Base-by-base conservation (phyloP, 495 filamentous ascomycete species). In the Penicillium crystallinum region DNA sequence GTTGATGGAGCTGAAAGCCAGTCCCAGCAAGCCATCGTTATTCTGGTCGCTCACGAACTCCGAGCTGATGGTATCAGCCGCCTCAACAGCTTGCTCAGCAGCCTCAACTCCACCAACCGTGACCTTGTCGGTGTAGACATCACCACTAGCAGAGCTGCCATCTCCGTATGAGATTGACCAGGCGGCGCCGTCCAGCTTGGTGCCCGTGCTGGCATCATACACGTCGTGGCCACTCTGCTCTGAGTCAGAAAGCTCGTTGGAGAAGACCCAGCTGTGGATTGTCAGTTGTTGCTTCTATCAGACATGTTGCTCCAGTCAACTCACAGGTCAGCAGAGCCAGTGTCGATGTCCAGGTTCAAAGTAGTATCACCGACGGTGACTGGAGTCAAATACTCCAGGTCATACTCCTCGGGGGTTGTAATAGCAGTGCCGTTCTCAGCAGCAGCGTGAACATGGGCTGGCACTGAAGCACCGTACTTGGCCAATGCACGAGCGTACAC, bases 101-200 rank as follows among this genome's bases (percentile, higher is more conserved):
- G 85, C 80, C n/a, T 76, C 80, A 45, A 89, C 71, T 17, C 74
- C 75, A 49, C 86, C 88, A 27, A 92, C 73, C 4, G 66, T 78
- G 51, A 91, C 88, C 9, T 67, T 81, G 62, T 91, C 88, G 31
- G 72, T 71, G 72, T 86, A 89, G 54, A 92, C 87, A 35, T 74
- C 73, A 37, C 87, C 86, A 57, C 69, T 72, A 21, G 84, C 84
- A 41, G 69, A 74, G 60, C 81, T 87, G 39, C 80, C 77, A 59
- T 93, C 89, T 46, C 87, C 87, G 65, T 91, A 92, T 3, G 65
- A 62, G 62, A 91, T 90, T 8, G 65, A 54, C 87, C 87, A 91
- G 18, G 68, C 75, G 22, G 77, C 67, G 22, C 81, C 83, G 1
- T 52, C n/a, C 18, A 86, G 48, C 61, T 77, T 66, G 49, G 72